Evolutionary conservation across 345 rosid genomes (phyloP), one percentile per base, ranked within the genome.

Genomic region (Acer campestre): DNA sequence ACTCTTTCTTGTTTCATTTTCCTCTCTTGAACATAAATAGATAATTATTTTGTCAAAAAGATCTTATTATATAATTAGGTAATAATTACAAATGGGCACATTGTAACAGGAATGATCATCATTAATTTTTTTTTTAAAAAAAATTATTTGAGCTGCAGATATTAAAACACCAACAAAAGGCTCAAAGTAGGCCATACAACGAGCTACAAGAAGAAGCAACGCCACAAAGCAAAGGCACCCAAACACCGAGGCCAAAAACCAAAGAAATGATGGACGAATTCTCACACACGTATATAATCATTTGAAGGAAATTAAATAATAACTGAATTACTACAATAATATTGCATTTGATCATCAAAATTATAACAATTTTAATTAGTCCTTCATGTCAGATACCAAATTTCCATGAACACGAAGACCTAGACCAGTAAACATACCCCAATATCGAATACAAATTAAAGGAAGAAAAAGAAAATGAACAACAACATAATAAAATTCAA

Each of bases 391-490:
- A 51, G 78, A 79, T 70, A 42, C 51, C 72, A 63, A 77, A 67
- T 75, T 42, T 77, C 74, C 78, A 77, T 71, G 77, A 75, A 74
- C 74, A 80, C 69, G 73, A 20, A 76, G 16, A 61, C 58, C 77
- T 85, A 76, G 67, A 49, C 25, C 55, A 42, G 6, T 73, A 27
- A 75, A 49, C 53, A 31, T 51, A 75, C 78, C 48, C 70, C 18
- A 13, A 13, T 25, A 75, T 49, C 63, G 16, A 67, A 75, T 75
- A 75, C 64, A 67, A 67, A 20, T 10, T 8, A 61, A 65, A 77
- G 1, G 35, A 29, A 29, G 59, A 65, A 35, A 35, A 35, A 67
- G 3, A 35, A 29, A 29, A 23, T 16, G 12, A 71, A 23, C 74
- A 59, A 29, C 75, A 48, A 42, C 59, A 64, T 78, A 66, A 58